Evolutionary conservation across 495 filamentous ascomycete genomes (phyloP).

Genomic region (Penicillium dipodomyicola): DNA sequence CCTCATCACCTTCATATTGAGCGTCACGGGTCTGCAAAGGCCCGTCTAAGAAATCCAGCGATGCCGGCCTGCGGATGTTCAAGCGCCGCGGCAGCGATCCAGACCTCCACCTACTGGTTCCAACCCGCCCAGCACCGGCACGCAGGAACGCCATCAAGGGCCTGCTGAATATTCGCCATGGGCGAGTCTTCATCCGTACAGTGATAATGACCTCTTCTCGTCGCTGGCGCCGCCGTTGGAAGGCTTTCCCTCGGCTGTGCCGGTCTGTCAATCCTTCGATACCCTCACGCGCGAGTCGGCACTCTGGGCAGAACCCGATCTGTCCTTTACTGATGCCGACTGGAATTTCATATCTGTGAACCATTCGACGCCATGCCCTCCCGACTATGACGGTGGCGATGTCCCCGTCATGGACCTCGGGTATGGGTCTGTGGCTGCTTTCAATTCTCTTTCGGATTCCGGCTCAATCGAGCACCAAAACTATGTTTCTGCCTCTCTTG

Average conservation of each 20-base stretch:
- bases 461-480: slow-evolving; percentile 18
- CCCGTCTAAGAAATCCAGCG: slow-evolving; percentile 30
- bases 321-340: slow-evolving; percentile 27
- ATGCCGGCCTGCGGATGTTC: slow-evolving; percentile 26
- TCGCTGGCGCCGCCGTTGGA: slow-evolving; percentile 20
- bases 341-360: slow-evolving; percentile 27
- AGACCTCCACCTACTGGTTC: slow-evolving; percentile 21
- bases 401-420: slow-evolving; percentile 15
- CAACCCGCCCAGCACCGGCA: slow-evolving; percentile 18
- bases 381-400: slow-evolving; percentile 17
- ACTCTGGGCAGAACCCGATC: slow-evolving; percentile 26
- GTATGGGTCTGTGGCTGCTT: slow-evolving; percentile 21
- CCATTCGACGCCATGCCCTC: slow-evolving; percentile 12
- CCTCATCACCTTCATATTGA: background rate
- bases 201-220: slow-evolving; percentile 15
- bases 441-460: slow-evolving; percentile 29
- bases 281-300: slow-evolving; percentile 24
- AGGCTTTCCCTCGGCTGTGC: slow-evolving; percentile 17
- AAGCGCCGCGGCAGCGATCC: slow-evolving; percentile 23
- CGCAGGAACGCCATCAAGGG: slow-evolving; percentile 20
- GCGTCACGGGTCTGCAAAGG: slow-evolving; percentile 33
- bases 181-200: slow-evolving; percentile 13
- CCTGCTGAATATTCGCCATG: slow-evolving; percentile 17
- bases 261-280: slow-evolving; percentile 23
- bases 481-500: slow-evolving; percentile 12